Conservation (phyloP, 2,329 filamentous ascomycete genomes). For the Neocatenulostroma microsporum region DNA sequence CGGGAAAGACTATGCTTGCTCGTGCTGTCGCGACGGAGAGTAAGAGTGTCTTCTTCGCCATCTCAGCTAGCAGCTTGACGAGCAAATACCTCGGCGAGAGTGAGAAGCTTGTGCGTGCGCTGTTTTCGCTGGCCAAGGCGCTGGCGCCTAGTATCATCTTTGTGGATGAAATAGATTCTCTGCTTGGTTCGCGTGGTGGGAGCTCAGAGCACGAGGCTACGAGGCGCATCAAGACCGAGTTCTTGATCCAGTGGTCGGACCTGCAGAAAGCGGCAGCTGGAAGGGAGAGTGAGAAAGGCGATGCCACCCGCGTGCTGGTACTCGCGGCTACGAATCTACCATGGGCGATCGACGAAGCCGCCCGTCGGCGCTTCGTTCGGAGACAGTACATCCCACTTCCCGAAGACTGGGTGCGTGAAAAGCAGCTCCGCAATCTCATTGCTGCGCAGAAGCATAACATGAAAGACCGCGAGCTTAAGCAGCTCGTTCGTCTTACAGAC, state of each 20-base stretch:
- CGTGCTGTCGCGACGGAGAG: conserved; percentile 92
- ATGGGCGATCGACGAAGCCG: conserved; percentile 97
- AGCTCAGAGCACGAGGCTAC: conserved; percentile 88
- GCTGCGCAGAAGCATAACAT: conserved; percentile 82
- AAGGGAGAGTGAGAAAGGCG: conserved; percentile 63
- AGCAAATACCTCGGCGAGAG: conserved; percentile 95
- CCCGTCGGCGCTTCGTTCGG: conserved; percentile 79
- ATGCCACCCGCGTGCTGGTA: conserved; percentile 82
- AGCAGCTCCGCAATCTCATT: conserved; percentile 70
- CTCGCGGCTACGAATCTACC: conserved; percentile 92
- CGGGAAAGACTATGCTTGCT: conserved; percentile 96
- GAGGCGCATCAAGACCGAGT: conserved; percentile 91
- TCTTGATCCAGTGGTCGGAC: conserved; percentile 95
- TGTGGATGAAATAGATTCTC: conserved; percentile 93
- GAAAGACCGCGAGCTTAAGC: conserved; percentile 60
- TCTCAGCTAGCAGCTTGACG: conserved; percentile 87
- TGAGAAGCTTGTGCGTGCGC: conserved; percentile 87
- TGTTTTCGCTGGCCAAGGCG: conserved; percentile 82
- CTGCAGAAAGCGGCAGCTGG: conserved; percentile 86
- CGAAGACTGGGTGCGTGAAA: conserved; percentile 69
- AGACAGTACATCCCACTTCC: conserved; percentile 94
- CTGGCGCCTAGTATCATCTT: conserved; percentile 96
- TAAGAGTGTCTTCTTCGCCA: conserved; percentile 91
- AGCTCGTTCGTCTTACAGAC: conserved; percentile 72
- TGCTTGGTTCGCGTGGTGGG: conserved; percentile 75